Conservation (phyloP, 1,284 basidiomycete genomes). For the Stereum hirsutum region DNA sequence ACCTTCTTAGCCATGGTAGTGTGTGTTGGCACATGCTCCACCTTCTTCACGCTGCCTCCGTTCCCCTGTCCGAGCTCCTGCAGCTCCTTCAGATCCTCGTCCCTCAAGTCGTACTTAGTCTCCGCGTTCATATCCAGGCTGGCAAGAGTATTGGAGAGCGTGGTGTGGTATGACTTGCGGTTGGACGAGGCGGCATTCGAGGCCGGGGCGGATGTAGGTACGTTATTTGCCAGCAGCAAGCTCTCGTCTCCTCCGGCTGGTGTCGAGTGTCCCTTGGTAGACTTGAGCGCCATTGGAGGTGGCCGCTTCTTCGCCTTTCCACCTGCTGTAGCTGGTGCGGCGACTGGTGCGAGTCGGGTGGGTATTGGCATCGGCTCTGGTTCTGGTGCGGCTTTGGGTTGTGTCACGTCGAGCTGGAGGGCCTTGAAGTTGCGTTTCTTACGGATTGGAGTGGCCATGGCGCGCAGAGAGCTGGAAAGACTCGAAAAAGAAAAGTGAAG, state of each 20-base stretch:
- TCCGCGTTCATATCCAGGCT: constrained; percentile 69
- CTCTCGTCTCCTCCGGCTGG: constrained; percentile 24
- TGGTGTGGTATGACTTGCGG: constrained; percentile 60
- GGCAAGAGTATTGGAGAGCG: constrained; percentile 66
- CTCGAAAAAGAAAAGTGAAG: neutral
- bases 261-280: constrained; percentile 24
- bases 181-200: constrained; percentile 30
- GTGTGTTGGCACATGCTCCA: constrained; percentile 85
- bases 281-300: constrained; percentile 48
- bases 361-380: constrained; percentile 28
- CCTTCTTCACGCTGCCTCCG: constrained; percentile 94
- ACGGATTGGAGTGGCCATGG: constrained; percentile 34
- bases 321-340: constrained; percentile 19
- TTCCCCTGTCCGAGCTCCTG: constrained; percentile 94
- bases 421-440: constrained; percentile 80
- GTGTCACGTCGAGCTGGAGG: constrained; percentile 51
- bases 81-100: constrained; percentile 78
- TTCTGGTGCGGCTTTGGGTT: constrained; percentile 31
- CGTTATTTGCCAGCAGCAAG: constrained; percentile 26
- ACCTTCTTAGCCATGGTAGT: constrained; percentile 96
- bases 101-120: constrained; percentile 67
- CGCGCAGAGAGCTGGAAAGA: neutral
- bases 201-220: constrained; percentile 29
- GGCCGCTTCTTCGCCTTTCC: constrained; percentile 56
- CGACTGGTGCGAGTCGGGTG: constrained; percentile 23